A percentile compares a stretch with the other conserved stretches of the same genome.
phyloP scores from a whole-genome alignment of 2,329 filamentous ascomycete species.

The Pezicula rhizophila region DNA sequence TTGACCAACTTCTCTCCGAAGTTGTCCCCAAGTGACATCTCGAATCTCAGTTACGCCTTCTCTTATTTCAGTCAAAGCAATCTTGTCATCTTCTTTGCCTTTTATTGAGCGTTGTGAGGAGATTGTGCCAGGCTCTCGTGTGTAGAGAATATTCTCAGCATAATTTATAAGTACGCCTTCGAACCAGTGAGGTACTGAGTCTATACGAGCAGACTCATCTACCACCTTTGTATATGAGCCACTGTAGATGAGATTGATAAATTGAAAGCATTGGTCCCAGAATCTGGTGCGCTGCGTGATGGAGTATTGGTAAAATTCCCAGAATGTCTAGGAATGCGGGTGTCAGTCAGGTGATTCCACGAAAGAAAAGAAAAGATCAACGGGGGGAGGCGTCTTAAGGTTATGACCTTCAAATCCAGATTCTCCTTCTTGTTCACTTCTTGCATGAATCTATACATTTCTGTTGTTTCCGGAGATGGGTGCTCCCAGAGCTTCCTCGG shows the following conservation, averaged over 20 bases:
- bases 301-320: slow-evolving; percentile 67
- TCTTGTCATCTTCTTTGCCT: slow-evolving; percentile 64
- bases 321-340: slow-evolving; percentile 46
- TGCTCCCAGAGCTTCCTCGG: slow-evolving; percentile 66
- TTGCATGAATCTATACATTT: slow-evolving; percentile 64
- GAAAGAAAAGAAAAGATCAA: too few species aligned
- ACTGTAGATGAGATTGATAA: slow-evolving; percentile 54
- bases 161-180: slow-evolving; percentile 68
- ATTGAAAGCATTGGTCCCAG: slow-evolving; percentile 58
- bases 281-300: slow-evolving; percentile 56
- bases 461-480: slow-evolving; percentile 51
- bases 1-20: slow-evolving; percentile 52
- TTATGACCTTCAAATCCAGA: slow-evolving; percentile 49
- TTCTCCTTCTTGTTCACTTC: slow-evolving; percentile 52
- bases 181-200: slow-evolving; percentile 72
- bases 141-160: slow-evolving; percentile 74
- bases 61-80: slow-evolving; percentile 67
- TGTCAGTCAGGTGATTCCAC: not conserved
- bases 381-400: too few species aligned
- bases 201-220: slow-evolving; percentile 64
- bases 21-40: slow-evolving; percentile 60
- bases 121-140: slow-evolving; percentile 34
- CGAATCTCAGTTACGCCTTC: slow-evolving; percentile 54
- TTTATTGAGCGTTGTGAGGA: slow-evolving; percentile 41
- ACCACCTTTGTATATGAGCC: slow-evolving; percentile 56